Percentiles rank a stretch among this genome's conserved stretches.
Conservation (phyloP, 495 filamentous ascomycete genomes). For the Hypoxylon subgilvum region DNA sequence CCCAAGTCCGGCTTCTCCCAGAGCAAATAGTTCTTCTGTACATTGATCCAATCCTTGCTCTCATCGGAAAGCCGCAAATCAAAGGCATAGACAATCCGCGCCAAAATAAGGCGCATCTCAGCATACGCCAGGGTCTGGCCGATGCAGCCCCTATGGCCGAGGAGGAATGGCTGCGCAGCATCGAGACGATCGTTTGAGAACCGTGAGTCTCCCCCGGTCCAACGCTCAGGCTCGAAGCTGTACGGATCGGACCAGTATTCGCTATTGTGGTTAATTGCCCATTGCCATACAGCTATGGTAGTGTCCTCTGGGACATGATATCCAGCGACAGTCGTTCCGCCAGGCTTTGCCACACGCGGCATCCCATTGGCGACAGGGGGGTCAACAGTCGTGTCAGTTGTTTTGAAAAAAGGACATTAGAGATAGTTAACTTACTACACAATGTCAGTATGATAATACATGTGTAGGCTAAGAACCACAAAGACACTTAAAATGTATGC, state of each 20-base stretch:
- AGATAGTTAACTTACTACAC: too few relatives aligned
- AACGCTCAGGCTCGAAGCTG: slow-evolving; percentile 59
- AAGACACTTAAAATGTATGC: too few relatives aligned
- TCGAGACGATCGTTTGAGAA: slow-evolving; percentile 54
- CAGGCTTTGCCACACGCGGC: too few relatives aligned
- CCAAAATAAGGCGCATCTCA: slow-evolving; percentile 56
- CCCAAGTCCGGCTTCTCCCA: slow-evolving; percentile 37
- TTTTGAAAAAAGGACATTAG: too few relatives aligned
- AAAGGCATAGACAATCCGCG: slow-evolving; percentile 55
- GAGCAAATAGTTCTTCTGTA: slow-evolving; percentile 30
- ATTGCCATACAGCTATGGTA: slow-evolving; percentile 58
- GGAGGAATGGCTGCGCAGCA: slow-evolving; percentile 58
- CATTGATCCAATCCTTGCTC: slow-evolving; percentile 38
- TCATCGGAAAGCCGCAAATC: slow-evolving; percentile 45
- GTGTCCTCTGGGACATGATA: too few relatives aligned
- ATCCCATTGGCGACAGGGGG: too few relatives aligned
- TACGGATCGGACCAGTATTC: slow-evolving; percentile 53
- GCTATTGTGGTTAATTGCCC: slow-evolving; percentile 49
- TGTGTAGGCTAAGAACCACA: too few relatives aligned
- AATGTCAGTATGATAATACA: too few relatives aligned
- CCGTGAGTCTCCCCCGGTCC: slow-evolving; percentile 43
- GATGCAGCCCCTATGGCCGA: slow-evolving; percentile 61
- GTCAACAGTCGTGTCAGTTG: background rate
- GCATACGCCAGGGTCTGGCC: slow-evolving; percentile 57
- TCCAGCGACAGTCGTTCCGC: too few relatives aligned